Evolutionary conservation across 345 rosid species (phyloP), one percentile per base, ranked within the genome.

Genomic region (Salix arbutifolia): DNA sequence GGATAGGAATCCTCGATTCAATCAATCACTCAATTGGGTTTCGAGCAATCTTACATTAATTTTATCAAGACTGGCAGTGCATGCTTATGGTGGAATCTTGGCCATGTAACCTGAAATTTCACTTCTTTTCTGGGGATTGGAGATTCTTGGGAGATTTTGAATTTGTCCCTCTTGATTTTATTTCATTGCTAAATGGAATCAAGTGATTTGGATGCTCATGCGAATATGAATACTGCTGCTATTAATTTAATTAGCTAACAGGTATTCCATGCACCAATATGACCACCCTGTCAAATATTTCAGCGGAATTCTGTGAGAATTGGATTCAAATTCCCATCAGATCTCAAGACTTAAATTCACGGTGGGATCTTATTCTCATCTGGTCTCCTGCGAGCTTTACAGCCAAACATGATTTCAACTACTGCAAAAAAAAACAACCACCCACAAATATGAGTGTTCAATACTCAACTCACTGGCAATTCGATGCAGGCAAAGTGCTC

Each of bases 281-380:
- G 78, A 71, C 72, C 84, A 77, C 62, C 42, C 81, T 76, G 81
- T 74, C 76, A 74, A 77, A 75, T 25, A 17, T 13, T 67, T 18
- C 19, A 69, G 3, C n/a, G 53, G 69, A 73, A 64, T 52, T 68
- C 76, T 80, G 2, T 35, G 79, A 61, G 64, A 74, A 71, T 33
- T 71, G 37, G 84, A 81, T 78, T 81, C 71, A 72, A 79, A 73
- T 75, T 82, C 76, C 74, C 26, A 30, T 68, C 82, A 81, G 65
- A 79, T 85, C 79, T 81, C 70, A 69, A 53, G 70, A 67, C 23
- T 76, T 83, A 84, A 65, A 60, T 25, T 72, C 79, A 75, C 74
- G 81, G 81, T 68, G 82, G 62, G 78, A 78, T 84, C 79, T 73
- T 86, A 82, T 84, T 82, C 84, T 79, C 71, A 28, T 72, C 37